A percentile compares a stretch with the other conserved stretches of the same genome.
Conservation (phyloP, 331 rosid species). For the Pyracantha coccinea region DNA sequence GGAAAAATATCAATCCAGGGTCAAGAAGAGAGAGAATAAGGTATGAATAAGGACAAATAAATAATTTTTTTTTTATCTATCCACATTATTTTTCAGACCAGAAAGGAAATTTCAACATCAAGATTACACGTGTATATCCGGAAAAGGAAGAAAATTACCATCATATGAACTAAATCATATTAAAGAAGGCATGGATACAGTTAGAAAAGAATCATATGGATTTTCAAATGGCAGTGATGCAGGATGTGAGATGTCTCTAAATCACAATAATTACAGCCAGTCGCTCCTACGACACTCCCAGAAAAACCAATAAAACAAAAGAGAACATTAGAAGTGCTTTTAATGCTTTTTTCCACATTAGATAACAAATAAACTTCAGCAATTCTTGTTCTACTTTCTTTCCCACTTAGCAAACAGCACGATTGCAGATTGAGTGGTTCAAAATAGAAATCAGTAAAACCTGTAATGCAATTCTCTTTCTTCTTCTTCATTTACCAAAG, state of each 20-base stretch:
- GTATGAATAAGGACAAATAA: neutral
- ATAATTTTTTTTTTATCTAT: neutral
- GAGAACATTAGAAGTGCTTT: no score
- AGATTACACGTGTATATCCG: neutral
- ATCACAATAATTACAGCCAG: neutral
- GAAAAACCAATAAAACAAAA: no score
- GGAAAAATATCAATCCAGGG: conserved; percentile 19
- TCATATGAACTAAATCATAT: no score
- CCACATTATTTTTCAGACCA: neutral
- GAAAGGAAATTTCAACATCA: neutral
- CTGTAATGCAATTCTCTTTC: no score
- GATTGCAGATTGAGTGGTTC: no score
- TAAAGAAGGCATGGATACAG: neutral
- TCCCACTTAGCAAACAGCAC: no score
- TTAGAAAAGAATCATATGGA: neutral
- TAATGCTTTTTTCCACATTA: no score
- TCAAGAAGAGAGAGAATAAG: conserved; percentile 9
- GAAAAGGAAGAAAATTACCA: neutral
- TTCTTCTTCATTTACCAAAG: no score
- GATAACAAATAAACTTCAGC: no score
- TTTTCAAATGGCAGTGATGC: neutral
- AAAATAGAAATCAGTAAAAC: no score
- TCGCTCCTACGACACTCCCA: neutral
- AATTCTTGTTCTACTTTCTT: no score
- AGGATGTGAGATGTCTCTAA: neutral